These are phyloP conservation scores for Aquilaria yunnanensis DNA, from an alignment of 345 rosid genomes.

Conservation along the genomic window DNA sequence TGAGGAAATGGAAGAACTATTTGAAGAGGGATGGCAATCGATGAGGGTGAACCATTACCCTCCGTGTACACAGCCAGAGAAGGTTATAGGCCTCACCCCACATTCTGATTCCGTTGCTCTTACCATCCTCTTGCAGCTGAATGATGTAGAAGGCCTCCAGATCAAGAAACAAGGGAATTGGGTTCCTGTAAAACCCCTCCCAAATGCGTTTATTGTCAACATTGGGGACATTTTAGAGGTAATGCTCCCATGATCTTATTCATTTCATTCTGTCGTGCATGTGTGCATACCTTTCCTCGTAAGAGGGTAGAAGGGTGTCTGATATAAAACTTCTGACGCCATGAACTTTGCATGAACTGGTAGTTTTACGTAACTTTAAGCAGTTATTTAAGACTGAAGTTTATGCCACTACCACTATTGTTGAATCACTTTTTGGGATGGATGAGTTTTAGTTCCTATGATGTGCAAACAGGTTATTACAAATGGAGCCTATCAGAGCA, in stretches of 20 bases:
- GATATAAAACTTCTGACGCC: too few species aligned
- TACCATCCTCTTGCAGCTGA: slow-evolving; percentile 26
- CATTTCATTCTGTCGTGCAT: too few species aligned
- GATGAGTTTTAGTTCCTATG: too few species aligned
- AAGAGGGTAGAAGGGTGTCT: too few species aligned
- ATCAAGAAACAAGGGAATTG: slow-evolving; percentile 28
- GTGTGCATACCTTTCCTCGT: too few species aligned
- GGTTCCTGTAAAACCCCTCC: slow-evolving; percentile 28
- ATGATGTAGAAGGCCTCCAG: slow-evolving; percentile 28
- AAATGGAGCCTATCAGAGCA: slow-evolving; percentile 39
- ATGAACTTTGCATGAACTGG: too few species aligned
- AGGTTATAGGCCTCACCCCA: slow-evolving; percentile 26
- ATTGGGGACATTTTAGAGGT: slow-evolving; percentile 32
- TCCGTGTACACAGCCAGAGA: slow-evolving; percentile 22
- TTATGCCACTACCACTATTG: too few species aligned
- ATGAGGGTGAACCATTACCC: slow-evolving; percentile 32
- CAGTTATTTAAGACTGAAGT: too few species aligned
- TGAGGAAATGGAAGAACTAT: slow-evolving; percentile 26
- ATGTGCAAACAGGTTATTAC: slow-evolving; percentile 25
- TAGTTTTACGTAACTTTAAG: too few species aligned
- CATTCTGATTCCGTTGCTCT: slow-evolving; percentile 25
- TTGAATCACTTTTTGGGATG: too few species aligned
- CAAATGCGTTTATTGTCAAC: slow-evolving; percentile 28
- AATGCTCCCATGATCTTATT: not conserved
- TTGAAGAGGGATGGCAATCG: slow-evolving; percentile 25